Conservation (phyloP, 2,329 filamentous ascomycete genomes). For the Arthrinium phaeospermum region DNA sequence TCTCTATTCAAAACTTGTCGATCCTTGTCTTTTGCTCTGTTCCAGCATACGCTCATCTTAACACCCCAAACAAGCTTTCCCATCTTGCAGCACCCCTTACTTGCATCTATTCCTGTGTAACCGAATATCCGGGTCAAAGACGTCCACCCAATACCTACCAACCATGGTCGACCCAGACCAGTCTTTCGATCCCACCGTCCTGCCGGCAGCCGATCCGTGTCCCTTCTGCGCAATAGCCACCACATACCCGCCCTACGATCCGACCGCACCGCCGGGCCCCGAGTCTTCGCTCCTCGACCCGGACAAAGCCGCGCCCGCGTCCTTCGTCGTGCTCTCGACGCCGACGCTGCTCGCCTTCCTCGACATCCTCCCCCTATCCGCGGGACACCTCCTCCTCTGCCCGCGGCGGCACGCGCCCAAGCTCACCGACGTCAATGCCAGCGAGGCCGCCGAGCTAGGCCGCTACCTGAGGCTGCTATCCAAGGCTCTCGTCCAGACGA, state of each 20-base stretch:
- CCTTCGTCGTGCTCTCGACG: slow-evolving; percentile 78
- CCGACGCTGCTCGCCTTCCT: slow-evolving; percentile 83
- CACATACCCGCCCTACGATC: slow-evolving; percentile 52
- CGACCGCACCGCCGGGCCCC: slow-evolving; percentile 27
- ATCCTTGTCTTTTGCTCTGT: not conserved
- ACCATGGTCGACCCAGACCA: slow-evolving; percentile 21
- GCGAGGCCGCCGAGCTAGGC: slow-evolving; percentile 72
- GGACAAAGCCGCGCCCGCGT: slow-evolving; percentile 41
- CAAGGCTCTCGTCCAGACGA: slow-evolving; percentile 70
- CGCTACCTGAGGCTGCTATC: slow-evolving; percentile 74
- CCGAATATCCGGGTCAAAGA: not conserved
- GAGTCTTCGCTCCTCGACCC: slow-evolving; percentile 39
- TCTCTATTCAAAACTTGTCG: not conserved
- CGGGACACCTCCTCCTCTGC: slow-evolving; percentile 82
- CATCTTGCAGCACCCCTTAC: not conserved
- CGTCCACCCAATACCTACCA: not conserved
- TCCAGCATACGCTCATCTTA: not conserved
- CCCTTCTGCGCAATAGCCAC: slow-evolving; percentile 68
- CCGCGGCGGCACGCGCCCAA: slow-evolving; percentile 80
- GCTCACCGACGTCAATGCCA: slow-evolving; percentile 70
- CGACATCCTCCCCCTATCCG: slow-evolving; percentile 87
- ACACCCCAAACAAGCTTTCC: slow-evolving; percentile 4
- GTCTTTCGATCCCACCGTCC: slow-evolving; percentile 43
- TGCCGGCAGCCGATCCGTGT: slow-evolving; percentile 49
- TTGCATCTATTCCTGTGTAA: slow-evolving; percentile 2